Evolutionary conservation across 148 eudicot species (phyloP).

Genomic region (Persicaria tinctoria): DNA sequence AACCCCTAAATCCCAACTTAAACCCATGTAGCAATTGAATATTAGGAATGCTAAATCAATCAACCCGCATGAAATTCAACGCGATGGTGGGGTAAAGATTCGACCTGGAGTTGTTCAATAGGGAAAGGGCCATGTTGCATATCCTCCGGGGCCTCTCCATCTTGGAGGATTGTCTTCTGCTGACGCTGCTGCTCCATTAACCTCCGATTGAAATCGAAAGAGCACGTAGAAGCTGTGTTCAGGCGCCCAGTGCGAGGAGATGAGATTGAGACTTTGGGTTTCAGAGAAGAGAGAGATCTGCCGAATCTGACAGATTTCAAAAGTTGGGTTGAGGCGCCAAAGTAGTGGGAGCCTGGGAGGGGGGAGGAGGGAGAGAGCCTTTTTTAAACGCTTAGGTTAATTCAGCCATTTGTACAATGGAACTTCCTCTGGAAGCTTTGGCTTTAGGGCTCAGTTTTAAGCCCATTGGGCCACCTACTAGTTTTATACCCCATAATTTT

Average conservation of each 20-base stretch:
- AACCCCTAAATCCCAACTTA: background rate
- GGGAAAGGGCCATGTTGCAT: conserved; percentile 83
- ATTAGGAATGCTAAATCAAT: background rate
- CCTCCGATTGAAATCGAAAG: background rate
- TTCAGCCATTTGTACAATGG: background rate
- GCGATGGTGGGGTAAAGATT: background rate
- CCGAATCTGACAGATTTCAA: background rate
- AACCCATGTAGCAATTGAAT: background rate
- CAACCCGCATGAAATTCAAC: conserved; percentile 8
- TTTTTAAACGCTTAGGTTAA: conserved; percentile 7
- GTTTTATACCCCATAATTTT: no score
- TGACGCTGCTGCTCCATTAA: conserved; percentile 47
- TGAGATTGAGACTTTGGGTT: no score
- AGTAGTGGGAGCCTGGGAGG: background rate
- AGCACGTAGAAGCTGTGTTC: background rate
- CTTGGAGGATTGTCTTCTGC: conserved; percentile 35
- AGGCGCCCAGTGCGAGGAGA: no score
- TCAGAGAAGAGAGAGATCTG: no score
- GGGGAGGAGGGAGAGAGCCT: background rate
- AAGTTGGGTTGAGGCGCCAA: background rate
- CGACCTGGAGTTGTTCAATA: conserved; percentile 78
- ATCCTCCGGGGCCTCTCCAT: conserved; percentile 46
- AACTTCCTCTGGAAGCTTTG: conserved; percentile 6
- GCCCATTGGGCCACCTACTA: no score
- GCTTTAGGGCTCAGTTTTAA: no score